Evolutionary conservation across 1,139 yeast species (phyloP).

Genomic region (Yamadazyma dushanensis): DNA sequence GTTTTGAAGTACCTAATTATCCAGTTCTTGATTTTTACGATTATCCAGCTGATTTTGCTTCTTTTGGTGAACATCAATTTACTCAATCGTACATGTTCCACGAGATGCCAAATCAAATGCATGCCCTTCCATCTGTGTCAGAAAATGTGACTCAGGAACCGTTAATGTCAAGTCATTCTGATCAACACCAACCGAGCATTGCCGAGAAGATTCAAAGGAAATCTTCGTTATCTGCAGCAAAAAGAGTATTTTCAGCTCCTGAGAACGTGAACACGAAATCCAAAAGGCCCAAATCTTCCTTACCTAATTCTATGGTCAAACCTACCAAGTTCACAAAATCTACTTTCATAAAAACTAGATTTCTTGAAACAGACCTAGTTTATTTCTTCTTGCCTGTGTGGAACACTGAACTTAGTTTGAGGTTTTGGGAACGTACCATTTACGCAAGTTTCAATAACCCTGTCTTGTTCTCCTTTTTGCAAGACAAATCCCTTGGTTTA

Average conservation of each 20-base stretch:
- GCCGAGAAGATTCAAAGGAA: not conserved
- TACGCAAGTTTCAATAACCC: constrained; percentile 7
- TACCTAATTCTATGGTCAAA: constrained; percentile 18
- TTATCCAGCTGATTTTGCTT: constrained; percentile 10
- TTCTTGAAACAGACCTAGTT: not conserved
- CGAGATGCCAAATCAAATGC: not conserved
- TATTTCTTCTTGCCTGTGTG: constrained; percentile 26
- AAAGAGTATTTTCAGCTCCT: not conserved
- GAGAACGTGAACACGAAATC: not conserved
- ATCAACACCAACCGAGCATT: not conserved
- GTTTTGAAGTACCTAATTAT: constrained; percentile 8
- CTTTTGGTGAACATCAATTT: constrained; percentile 7
- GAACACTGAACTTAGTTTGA: constrained; percentile 19
- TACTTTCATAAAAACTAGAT: not conserved
- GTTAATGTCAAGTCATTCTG: no score
- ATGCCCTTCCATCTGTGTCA: not conserved
- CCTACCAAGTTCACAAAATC: constrained; percentile 9
- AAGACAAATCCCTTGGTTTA: constrained; percentile 40
- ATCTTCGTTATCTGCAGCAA: not conserved
- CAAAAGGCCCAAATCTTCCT: constrained; percentile 5
- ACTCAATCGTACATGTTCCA: not conserved
- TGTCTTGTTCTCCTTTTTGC: constrained; percentile 33
- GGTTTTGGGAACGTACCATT: constrained; percentile 26
- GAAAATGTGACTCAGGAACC: not conserved
- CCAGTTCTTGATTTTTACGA: constrained; percentile 13